These are phyloP conservation scores for Calocera cornea DNA, from an alignment of 768 basidiomycete genomes.

Conservation along the genomic window DNA sequence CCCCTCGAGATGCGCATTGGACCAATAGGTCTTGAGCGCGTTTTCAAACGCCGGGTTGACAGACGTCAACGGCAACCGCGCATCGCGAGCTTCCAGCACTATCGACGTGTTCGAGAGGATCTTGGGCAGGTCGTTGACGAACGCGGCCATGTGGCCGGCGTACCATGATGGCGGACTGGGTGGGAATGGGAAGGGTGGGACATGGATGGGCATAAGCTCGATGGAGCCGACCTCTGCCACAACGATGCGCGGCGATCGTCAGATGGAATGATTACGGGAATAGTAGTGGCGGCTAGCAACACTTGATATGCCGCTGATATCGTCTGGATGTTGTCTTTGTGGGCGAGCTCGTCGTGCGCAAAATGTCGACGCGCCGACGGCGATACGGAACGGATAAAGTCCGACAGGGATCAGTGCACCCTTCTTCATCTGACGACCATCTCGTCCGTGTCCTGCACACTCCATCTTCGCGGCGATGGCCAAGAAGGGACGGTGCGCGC, in stretches of 20 bases:
- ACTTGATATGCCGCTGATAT: too few species aligned
- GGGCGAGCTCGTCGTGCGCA: background rate
- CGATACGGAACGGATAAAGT: background rate
- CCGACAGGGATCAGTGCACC: background rate
- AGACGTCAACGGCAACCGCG: conserved; percentile 82
- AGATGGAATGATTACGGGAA: background rate
- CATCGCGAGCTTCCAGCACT: conserved; percentile 88
- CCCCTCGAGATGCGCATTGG: conserved; percentile 27
- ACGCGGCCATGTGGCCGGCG: conserved; percentile 89
- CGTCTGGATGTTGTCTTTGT: background rate
- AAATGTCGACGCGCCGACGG: background rate
- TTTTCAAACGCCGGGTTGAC: conserved; percentile 85
- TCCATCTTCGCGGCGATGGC: background rate
- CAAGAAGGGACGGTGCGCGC: background rate
- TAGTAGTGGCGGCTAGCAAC: too few species aligned
- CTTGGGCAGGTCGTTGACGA: conserved; percentile 59
- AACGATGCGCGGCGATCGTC: background rate
- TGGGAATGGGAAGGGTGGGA: conserved; percentile 31
- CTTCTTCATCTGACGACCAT: background rate
- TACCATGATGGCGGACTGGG: conserved; percentile 82
- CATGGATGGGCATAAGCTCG: conserved; percentile 9
- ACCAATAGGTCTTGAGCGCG: conserved; percentile 13
- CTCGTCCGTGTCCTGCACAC: background rate
- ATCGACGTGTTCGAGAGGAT: conserved; percentile 74
- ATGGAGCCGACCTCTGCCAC: background rate